Evolutionary conservation across 2,329 filamentous ascomycete genomes (phyloP).

Genomic region (Aspergillus ochraceus): DNA sequence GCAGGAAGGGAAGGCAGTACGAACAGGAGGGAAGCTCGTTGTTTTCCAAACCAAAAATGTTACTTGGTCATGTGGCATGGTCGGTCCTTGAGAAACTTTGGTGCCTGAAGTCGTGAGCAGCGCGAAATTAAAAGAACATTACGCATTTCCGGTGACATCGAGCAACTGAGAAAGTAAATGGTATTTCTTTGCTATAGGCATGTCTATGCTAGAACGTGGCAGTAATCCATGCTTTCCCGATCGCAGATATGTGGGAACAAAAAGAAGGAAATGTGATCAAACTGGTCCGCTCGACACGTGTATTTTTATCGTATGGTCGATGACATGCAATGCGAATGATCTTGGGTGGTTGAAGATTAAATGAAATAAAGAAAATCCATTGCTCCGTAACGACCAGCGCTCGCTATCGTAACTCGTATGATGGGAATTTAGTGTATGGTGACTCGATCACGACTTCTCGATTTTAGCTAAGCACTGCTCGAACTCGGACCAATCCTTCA

Average conservation of each 20-base stretch:
- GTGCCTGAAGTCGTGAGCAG: too few relatives aligned
- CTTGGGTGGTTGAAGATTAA: not conserved
- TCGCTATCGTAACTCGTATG: constrained; percentile 36
- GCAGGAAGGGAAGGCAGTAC: too few relatives aligned
- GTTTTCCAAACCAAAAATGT: too few relatives aligned
- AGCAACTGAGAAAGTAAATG: constrained; percentile 11
- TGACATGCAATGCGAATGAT: not conserved
- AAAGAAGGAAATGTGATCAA: constrained; percentile 4
- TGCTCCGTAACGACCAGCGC: constrained; percentile 17
- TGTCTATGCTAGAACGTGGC: constrained; percentile 21
- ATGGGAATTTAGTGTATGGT: constrained; percentile 10
- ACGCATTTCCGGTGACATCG: not conserved
- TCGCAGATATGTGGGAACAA: constrained; percentile 2
- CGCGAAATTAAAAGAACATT: not conserved
- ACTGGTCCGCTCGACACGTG: not conserved
- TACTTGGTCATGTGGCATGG: too few relatives aligned
- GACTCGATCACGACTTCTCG: constrained; percentile 31
- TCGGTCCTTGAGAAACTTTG: too few relatives aligned
- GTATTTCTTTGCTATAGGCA: constrained; percentile 15
- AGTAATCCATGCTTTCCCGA: constrained; percentile 16
- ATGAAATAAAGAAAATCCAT: constrained; percentile 1
- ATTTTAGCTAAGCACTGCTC: constrained; percentile 43
- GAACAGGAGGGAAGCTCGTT: too few relatives aligned
- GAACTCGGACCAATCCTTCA: constrained; percentile 51
- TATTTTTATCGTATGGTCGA: not conserved